Evolutionary conservation across 2,329 filamentous ascomycete genomes (phyloP), one percentile per base, ranked within the genome.

Genomic region (Colletotrichum agaves): DNA sequence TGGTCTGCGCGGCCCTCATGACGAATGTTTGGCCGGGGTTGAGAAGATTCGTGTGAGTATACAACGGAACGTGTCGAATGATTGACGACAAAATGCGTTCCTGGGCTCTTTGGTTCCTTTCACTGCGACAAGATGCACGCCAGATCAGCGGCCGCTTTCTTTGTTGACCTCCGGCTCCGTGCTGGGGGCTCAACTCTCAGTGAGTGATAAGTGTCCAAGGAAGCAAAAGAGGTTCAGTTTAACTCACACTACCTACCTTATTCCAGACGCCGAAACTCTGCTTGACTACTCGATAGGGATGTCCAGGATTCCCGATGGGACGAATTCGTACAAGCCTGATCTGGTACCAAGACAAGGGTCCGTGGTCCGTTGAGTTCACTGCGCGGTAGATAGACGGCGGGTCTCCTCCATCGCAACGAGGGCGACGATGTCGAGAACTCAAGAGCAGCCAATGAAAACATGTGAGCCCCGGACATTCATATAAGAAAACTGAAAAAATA

Each of bases 301-400:
- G 75, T 82, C 3, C 73, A 75, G 21, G 80, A 83, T 60, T 72
- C 73, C 2, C 73, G 81, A 46, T 83, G 76, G 59, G 81, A 83
- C 67, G 71, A 75, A 75, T 7, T 78, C 75, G 2, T 83, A 83
- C 70, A 79, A 81, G 21, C 79, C 79, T 78, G 50, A 77, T 83
- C 23, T 78, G 73, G 68, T 83, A 82, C 57, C 74, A 75, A 11
- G 78, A 82, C 52, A 80, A 78, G 3, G 81, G 82, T 0, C 78
- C 78, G 19, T 82, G 80, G 78, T 80, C 77, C 3, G 73, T 77
- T 37, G 75, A 81, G 10, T 83, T 83, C 55, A 82, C 80, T 1
- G 78, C 79, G 0, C 82, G 80, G 80, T 81, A 82, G 53, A 71
- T 81, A 82, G 53, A 71, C 78, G 3, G 73, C 78, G 0, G 80